A percentile compares a stretch with the other conserved stretches of the same genome.
These are phyloP conservation scores for Sclerotinia nivalis DNA, from an alignment of 2,329 filamentous ascomycete species.

Conservation along the genomic window DNA sequence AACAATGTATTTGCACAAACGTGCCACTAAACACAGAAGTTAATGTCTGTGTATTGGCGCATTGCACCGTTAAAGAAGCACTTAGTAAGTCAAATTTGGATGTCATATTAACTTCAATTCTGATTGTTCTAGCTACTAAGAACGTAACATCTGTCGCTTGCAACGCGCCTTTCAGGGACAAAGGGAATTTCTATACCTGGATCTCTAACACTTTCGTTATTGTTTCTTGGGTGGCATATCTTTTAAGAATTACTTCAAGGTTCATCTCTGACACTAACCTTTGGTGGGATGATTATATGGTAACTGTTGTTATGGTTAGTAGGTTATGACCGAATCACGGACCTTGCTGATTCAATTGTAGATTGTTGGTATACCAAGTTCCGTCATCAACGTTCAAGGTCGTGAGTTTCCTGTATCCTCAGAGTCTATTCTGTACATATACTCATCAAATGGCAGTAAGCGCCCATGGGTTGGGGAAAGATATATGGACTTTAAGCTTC, in stretches of 20 bases:
- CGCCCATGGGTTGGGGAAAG: constrained; percentile 26
- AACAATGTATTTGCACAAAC: constrained; percentile 21
- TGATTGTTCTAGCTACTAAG: constrained; percentile 9
- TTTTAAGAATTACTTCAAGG: constrained; percentile 12
- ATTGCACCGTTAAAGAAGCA: constrained; percentile 15
- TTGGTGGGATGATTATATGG: constrained; percentile 21
- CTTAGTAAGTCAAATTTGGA: background rate
- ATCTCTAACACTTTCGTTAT: constrained; percentile 12
- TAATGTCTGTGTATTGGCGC: background rate
- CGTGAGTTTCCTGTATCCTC: constrained; percentile 6
- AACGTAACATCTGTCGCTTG: constrained; percentile 17
- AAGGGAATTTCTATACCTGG: background rate
- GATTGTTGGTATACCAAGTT: constrained; percentile 15
- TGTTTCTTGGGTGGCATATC: constrained; percentile 11
- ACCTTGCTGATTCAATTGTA: background rate
- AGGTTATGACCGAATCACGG: background rate
- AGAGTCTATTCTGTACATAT: background rate
- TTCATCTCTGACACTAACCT: background rate
- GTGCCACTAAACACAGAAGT: background rate
- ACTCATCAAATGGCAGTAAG: constrained; percentile 23
- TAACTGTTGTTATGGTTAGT: constrained; percentile 17
- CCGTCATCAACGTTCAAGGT: constrained; percentile 12
- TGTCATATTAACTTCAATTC: background rate
- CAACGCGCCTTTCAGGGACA: constrained; percentile 3
- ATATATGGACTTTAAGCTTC: constrained; percentile 29